Conservation (phyloP, 2,329 filamentous ascomycete genomes). For the Fusarium decemcellulare region DNA sequence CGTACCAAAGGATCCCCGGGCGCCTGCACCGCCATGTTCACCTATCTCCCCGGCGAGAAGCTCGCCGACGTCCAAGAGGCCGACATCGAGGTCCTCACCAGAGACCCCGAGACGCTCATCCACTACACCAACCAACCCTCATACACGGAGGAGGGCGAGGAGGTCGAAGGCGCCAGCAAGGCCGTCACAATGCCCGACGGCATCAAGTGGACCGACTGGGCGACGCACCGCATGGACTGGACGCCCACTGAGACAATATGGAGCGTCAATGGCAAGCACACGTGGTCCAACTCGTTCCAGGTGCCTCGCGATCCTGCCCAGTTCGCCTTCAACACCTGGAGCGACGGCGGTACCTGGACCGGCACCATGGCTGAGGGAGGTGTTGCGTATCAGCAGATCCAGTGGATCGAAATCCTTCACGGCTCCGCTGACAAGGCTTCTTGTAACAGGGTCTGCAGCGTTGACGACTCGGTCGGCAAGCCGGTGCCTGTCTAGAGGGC, state of each 20-base stretch:
- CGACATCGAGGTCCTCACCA: constrained; percentile 66
- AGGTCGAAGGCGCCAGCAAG: constrained; percentile 60
- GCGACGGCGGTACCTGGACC: constrained; percentile 70
- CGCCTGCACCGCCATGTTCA: constrained; percentile 67
- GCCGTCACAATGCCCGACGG: constrained; percentile 59
- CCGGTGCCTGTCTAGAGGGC: constrained; percentile 49
- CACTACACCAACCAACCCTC: constrained; percentile 74
- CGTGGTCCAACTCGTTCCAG: constrained; percentile 66
- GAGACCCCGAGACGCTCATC: constrained; percentile 56
- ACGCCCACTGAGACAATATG: constrained; percentile 65
- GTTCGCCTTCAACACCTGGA: constrained; percentile 72
- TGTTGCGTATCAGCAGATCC: constrained; percentile 68
- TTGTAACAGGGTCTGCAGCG: constrained; percentile 41
- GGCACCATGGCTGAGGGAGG: constrained; percentile 66
- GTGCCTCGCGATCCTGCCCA: constrained; percentile 65
- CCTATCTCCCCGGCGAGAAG: constrained; percentile 56
- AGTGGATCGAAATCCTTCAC: constrained; percentile 73
- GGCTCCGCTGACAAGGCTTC: constrained; percentile 50
- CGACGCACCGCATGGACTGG: constrained; percentile 72
- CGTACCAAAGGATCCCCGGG: constrained; percentile 61
- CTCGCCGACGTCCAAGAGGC: constrained; percentile 61
- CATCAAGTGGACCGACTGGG: constrained; percentile 66
- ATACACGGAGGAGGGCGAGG: constrained; percentile 58
- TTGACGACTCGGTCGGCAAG: constrained; percentile 53
- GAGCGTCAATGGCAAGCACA: constrained; percentile 65